Conservation (phyloP, 331 rosid genomes). For the Spiraea crenata region DNA sequence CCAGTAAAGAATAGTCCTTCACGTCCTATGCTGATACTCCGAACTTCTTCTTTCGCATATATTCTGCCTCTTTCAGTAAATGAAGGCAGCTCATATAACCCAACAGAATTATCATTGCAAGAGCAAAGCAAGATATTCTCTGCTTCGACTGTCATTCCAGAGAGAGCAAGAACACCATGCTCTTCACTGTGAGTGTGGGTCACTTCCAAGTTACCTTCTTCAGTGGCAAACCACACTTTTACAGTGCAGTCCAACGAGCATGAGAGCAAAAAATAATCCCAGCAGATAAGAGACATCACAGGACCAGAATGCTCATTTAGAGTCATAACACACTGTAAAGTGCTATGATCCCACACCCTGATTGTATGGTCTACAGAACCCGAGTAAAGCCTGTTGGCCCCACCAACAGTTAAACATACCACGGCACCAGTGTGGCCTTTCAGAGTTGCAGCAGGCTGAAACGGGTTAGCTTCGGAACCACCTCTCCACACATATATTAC, state of each 20-base stretch:
- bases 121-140: conserved; percentile 37
- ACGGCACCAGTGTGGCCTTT: conserved; percentile 33
- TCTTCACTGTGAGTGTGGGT: conserved; percentile 24
- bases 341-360: conserved; percentile 42
- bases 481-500: conserved; percentile 41
- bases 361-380: conserved; percentile 47
- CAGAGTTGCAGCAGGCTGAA: conserved; percentile 27
- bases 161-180: conserved; percentile 25
- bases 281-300: conserved; percentile 44
- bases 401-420: conserved; percentile 28
- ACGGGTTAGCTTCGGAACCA: conserved; percentile 9
- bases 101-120: conserved; percentile 30
- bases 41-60: conserved; percentile 29
- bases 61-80: conserved; percentile 41
- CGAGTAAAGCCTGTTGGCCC: conserved; percentile 35
- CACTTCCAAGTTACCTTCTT: conserved; percentile 22
- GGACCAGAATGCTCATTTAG: conserved; percentile 26
- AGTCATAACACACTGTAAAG: conserved; percentile 32
- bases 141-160: conserved; percentile 27
- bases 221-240: conserved; percentile 29
- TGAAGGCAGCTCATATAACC: conserved; percentile 37
- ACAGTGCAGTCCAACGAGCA: conserved; percentile 38
- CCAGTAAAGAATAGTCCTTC: conserved; percentile 43
- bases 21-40: conserved; percentile 17
- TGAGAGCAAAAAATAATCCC: conserved; percentile 39